A percentile compares a stretch with the other conserved stretches of the same genome.
These are phyloP conservation scores for Peronospora farinosa DNA, from an alignment of 352 stramenopile genomes.

Conservation along the genomic window DNA sequence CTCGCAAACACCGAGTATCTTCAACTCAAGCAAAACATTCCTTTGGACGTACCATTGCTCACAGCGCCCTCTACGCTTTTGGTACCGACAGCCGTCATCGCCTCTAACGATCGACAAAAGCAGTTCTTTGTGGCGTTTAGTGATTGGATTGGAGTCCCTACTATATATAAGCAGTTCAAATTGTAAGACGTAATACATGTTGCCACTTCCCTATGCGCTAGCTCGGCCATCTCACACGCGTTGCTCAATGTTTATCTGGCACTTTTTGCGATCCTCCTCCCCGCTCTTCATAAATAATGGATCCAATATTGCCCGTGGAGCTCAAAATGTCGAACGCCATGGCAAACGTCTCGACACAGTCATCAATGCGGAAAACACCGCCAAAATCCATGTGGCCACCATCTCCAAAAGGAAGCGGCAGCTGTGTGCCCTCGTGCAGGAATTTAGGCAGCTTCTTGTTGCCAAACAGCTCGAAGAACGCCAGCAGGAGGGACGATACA, in stretches of 20 bases:
- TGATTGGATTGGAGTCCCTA: constrained; percentile 30
- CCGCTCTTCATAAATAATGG: constrained; percentile 59
- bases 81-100: constrained; percentile 10
- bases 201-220: constrained; percentile 6
- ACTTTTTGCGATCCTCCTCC: constrained; percentile 38
- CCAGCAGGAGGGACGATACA: constrained; percentile 32
- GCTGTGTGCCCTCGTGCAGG: constrained; percentile 42
- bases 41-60: constrained; percentile 18
- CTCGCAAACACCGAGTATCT: constrained; percentile 20
- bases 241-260: constrained; percentile 16
- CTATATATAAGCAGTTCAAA: constrained; percentile 39
- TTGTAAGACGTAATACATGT: constrained; percentile 7
- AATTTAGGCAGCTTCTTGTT: constrained; percentile 50
- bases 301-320: constrained; percentile 39
- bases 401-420: constrained; percentile 37
- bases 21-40: constrained; percentile 32
- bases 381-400: constrained; percentile 46
- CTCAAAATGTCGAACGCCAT: constrained; percentile 58
- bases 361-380: constrained; percentile 55
- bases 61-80: constrained; percentile 16
- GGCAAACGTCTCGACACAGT: constrained; percentile 61
- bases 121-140: constrained; percentile 31
- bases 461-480: constrained; percentile 64
- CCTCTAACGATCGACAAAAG: constrained; percentile 11
- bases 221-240: neutral